Conservation (phyloP, 2,329 filamentous ascomycete species). For the Emergomyces africanus region DNA sequence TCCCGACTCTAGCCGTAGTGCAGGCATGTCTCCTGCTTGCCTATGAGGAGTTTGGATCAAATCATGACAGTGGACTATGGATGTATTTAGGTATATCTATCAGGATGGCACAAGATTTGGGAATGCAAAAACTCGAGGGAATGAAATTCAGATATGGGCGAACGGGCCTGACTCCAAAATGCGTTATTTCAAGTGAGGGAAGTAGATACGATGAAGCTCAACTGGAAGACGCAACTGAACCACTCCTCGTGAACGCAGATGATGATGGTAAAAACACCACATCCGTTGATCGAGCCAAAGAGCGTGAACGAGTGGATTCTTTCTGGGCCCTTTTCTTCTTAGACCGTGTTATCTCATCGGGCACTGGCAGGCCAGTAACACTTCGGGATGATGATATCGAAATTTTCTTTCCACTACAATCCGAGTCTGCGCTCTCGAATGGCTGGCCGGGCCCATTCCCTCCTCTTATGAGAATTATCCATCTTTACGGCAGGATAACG, state of each 20-base stretch:
- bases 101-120: constrained; percentile 66
- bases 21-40: constrained; percentile 74
- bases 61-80: constrained; percentile 81
- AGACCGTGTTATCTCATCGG: constrained; percentile 76
- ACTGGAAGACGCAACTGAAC: constrained; percentile 29
- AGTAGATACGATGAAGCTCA: constrained; percentile 32
- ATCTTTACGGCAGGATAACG: constrained; percentile 72
- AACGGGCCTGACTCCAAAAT: constrained; percentile 43
- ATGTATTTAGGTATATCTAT: constrained; percentile 88
- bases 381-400: constrained; percentile 78
- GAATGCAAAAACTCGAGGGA: constrained; percentile 69
- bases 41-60: constrained; percentile 79
- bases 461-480: constrained; percentile 68
- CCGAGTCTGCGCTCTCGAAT: constrained; percentile 40
- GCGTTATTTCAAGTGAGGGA: constrained; percentile 35
- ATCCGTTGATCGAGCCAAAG: constrained; percentile 46
- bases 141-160: constrained; percentile 45
- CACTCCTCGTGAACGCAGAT: constrained; percentile 14
- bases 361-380: constrained; percentile 72
- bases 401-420: constrained; percentile 51
- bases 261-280: constrained; percentile 32
- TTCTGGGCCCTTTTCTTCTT: constrained; percentile 87
- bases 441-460: constrained; percentile 70
- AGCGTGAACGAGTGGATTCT: constrained; percentile 72
- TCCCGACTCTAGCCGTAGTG: constrained; percentile 68